Base-by-base conservation (phyloP, 257 asterid genomes). In the Fraxinus pennsylvanica region DNA sequence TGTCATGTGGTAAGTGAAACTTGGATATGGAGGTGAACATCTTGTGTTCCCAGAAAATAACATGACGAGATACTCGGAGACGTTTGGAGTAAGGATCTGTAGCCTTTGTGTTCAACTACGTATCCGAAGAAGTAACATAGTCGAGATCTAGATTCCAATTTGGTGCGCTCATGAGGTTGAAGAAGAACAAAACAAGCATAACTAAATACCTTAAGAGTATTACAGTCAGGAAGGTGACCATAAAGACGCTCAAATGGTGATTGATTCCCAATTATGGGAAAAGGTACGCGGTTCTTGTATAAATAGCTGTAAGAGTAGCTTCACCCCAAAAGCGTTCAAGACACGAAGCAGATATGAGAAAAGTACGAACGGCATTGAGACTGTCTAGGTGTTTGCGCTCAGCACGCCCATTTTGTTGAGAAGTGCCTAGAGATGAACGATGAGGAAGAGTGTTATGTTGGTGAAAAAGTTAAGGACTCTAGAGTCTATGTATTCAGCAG, bases 121-220 rank as follows among this genome's bases (percentile, higher is more conserved):
- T 50, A 50, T 5, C 59, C 2, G 0, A 50, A 10, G n/a, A 50
- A 50, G n/a, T n/a, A 50, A 14, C 59, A 50, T 14, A 14, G 2
- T 5, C n/a, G n/a, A 5, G 59, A 50, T 2, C 59, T 2, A 50
- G n/a, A 38, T 68, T 68, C 73, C 1, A 68, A n/a, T 29, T 68
- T 68, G 27, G 73, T 68, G 0, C 0, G 33, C 21, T 68, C 33
- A 68, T 30, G 45, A 4, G 73, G 73, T 3, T 14, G 33, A 17
- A 68, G 41, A 5, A 21, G 14, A 29, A 67, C 71, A 67, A 67
- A 67, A 67, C 71, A 67, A 2, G 71, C 71, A 67, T 39, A 67
- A 8, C 71, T 36, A 67, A 67, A 67, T 3, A 67, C 39, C 5
- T 32, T 27, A 67, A 67, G 19, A 29, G 3, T n/a, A 10, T 21